phyloP scores from a whole-genome alignment of 1,284 basidiomycete genomes.

The Heterobasidion annosum region DNA sequence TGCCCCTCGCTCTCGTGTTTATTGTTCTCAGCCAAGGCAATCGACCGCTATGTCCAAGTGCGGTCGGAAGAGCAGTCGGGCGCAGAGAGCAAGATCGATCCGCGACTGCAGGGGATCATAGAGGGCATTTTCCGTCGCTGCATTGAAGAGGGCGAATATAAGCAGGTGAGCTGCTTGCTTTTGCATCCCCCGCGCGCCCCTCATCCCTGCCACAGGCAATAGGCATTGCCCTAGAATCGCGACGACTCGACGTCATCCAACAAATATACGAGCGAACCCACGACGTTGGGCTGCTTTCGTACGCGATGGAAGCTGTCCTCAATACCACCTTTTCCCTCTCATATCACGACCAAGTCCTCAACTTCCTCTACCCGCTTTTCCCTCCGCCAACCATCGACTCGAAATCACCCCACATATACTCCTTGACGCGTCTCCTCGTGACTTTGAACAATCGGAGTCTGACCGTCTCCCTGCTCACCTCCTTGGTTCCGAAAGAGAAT shows the following conservation, averaged over 20 bases:
- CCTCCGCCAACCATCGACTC: constrained; percentile 59
- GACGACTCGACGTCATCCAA: constrained; percentile 77
- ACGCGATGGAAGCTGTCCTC: constrained; percentile 84
- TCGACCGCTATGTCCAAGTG: constrained; percentile 80
- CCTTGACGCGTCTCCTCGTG: constrained; percentile 82
- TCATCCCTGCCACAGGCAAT: constrained; percentile 55
- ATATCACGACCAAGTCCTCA: constrained; percentile 78
- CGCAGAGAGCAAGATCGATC: constrained; percentile 57
- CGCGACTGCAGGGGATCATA: constrained; percentile 73
- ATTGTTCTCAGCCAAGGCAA: constrained; percentile 69
- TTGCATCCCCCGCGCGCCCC: constrained; percentile 3
- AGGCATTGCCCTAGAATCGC: constrained; percentile 88
- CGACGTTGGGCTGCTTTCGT: constrained; percentile 75
- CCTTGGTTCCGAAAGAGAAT: constrained; percentile 62
- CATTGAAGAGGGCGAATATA: constrained; percentile 80
- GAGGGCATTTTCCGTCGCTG: constrained; percentile 82
- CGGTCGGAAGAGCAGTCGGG: constrained; percentile 39
- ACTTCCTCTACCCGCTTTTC: constrained; percentile 80
- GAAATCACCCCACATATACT: constrained; percentile 65
- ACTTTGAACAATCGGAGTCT: constrained; percentile 74
- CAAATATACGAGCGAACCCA: constrained; percentile 64
- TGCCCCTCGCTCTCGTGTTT: neutral
- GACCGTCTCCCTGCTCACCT: constrained; percentile 62
- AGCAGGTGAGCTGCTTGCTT: constrained; percentile 50
- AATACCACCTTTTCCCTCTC: constrained; percentile 76